Percentiles rank a stretch among this genome's conserved stretches.
Conservation (phyloP, 169 alveolate species). For the Cryptosporidium sp. region DNA sequence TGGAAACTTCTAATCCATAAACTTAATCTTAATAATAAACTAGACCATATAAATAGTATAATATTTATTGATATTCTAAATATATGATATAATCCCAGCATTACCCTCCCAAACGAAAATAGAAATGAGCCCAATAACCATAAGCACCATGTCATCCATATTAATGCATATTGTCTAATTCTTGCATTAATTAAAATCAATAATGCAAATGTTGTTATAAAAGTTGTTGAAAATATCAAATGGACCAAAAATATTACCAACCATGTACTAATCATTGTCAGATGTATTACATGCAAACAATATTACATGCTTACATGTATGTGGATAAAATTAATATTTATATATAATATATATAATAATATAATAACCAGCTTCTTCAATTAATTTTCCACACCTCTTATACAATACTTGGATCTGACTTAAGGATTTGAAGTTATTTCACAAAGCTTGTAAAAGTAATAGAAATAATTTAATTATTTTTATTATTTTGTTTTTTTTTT, state of each 20-base stretch:
- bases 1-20: constrained; percentile 28
- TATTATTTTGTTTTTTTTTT: too few species aligned
- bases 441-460: too few species aligned
- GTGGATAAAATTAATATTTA: background rate
- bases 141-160: constrained; percentile 73
- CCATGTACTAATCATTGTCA: constrained; percentile 42
- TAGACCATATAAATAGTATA: constrained; percentile 30
- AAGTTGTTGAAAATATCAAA: constrained; percentile 73
- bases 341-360: background rate
- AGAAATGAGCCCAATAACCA: constrained; percentile 60
- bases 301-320: background rate
- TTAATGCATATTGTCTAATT: constrained; percentile 43
- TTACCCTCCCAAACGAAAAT: constrained; percentile 65
- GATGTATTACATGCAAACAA: background rate
- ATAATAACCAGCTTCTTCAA: background rate
- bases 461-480: too few species aligned
- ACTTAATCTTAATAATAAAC: constrained; percentile 67
- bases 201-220: constrained; percentile 52
- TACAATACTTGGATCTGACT: background rate
- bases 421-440: background rate
- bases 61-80: constrained; percentile 54
- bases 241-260: constrained; percentile 51
- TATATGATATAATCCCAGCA: constrained; percentile 66
- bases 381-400: background rate
- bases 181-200: constrained; percentile 49